Base-by-base conservation (phyloP, 106 monocot genomes). In the Apostasia ramifera region DNA sequence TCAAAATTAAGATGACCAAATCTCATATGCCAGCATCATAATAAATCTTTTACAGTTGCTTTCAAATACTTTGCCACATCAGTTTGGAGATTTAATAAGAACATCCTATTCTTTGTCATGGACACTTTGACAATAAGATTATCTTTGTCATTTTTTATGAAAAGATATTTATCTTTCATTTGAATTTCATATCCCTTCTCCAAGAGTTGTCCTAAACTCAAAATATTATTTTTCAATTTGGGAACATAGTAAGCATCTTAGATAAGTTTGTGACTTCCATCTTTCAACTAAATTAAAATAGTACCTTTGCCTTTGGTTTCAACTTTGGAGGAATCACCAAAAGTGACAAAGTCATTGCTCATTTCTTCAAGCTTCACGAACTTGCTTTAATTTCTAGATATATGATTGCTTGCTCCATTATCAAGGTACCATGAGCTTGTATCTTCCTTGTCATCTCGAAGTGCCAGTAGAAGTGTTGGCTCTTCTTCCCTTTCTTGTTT, bases 1-100 rank as follows among this genome's bases (percentile, higher is more conserved):
- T 41, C 54, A 40, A 56, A 78, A 59, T 78, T 43, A 45, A 65
- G 64, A 52, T 77, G 52, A 1, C 54, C 60, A 38, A 60, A 5
- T 13, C 47, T 59, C 8, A 61, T 7, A 40, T 60, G 49, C 47
- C 46, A 59, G 8, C 2, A 39, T 47, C 66, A 66, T 2, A 47
- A 5, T 49, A 7, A 51, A 66, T 48, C n/a, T n/a, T n/a, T n/a
- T n/a, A n/a, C n/a, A n/a, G n/a, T n/a, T n/a, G n/a, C n/a, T n/a
- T n/a, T n/a, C n/a, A n/a, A n/a, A n/a, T n/a, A n/a, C n/a, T n/a
- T n/a, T n/a, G n/a, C n/a, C n/a, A n/a, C n/a, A n/a, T n/a, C n/a
- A n/a, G n/a, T n/a, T n/a, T n/a, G n/a, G n/a, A n/a, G n/a, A 2
- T 49, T 26, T 1, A 66, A 5, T n/a, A n/a, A 4, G 14, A 26